These are phyloP conservation scores for Cladochytrium tenue DNA, from an alignment of 371 early-diverging fungal genomes.

Conservation along the genomic window DNA sequence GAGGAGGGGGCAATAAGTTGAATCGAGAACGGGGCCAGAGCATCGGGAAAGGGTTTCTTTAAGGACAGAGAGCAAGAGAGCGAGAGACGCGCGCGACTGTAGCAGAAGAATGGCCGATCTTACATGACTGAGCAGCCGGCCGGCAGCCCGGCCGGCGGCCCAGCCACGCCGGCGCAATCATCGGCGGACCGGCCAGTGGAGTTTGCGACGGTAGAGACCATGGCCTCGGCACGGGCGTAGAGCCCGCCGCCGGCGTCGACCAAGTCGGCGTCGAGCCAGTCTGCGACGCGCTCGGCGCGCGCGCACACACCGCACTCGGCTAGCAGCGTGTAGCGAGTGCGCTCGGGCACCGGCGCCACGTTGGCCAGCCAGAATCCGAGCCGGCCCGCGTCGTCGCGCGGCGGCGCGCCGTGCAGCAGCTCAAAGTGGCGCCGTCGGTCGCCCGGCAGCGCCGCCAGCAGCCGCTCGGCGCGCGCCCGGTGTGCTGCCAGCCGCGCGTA, in stretches of 20 bases:
- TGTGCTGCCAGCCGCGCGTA: background rate
- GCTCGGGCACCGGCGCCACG: conserved; percentile 20
- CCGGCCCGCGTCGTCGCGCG: conserved; percentile 10
- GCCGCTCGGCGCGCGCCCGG: background rate
- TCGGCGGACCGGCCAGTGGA: background rate
- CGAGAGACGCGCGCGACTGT: too few species aligned
- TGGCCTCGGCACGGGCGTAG: background rate
- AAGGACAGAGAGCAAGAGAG: too few species aligned
- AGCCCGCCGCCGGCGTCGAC: background rate
- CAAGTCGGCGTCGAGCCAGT: background rate
- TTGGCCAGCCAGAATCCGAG: conserved; percentile 30
- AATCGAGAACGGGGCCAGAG: too few species aligned
- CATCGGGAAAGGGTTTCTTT: too few species aligned
- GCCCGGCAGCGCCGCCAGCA: background rate
- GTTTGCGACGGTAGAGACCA: background rate
- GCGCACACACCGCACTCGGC: background rate
- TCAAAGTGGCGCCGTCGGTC: conserved; percentile 14
- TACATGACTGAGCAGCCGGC: background rate
- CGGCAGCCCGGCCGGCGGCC: background rate
- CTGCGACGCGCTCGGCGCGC: background rate
- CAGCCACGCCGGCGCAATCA: background rate
- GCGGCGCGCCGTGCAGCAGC: conserved; percentile 15
- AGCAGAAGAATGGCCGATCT: background rate
- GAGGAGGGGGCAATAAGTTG: too few species aligned
- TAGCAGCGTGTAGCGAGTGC: conserved; percentile 23